These are phyloP conservation scores for Macrolepiota dolichaula DNA, from an alignment of 768 basidiomycete genomes.

Conservation along the genomic window DNA sequence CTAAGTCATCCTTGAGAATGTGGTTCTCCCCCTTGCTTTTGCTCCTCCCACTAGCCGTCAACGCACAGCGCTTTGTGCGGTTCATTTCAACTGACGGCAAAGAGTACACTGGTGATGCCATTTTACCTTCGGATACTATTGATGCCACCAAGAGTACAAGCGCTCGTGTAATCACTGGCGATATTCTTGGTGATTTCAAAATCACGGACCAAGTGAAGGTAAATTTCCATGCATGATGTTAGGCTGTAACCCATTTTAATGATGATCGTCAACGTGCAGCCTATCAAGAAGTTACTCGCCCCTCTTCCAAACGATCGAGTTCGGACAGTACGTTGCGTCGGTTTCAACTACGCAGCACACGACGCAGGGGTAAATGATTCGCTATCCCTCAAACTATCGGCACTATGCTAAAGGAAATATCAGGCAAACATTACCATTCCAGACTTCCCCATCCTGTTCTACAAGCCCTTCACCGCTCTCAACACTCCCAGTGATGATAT, in stretches of 20 bases:
- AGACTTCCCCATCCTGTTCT: slow-evolving; percentile 33
- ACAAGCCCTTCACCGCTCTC: slow-evolving; percentile 32
- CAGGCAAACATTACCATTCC: slow-evolving; percentile 32
- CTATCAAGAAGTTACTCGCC: slow-evolving; percentile 29
- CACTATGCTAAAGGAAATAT: neutral
- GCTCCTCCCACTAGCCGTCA: slow-evolving; percentile 18
- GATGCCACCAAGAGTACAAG: slow-evolving; percentile 31
- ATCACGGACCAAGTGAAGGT: slow-evolving; percentile 35
- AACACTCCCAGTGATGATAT: slow-evolving; percentile 33
- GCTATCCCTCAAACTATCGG: neutral
- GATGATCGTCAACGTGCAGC: slow-evolving; percentile 16
- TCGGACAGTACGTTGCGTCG: slow-evolving; percentile 34
- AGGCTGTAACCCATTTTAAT: neutral
- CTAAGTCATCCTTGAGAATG: slow-evolving; percentile 1
- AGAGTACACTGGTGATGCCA: slow-evolving; percentile 36
- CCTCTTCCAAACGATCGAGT: slow-evolving; percentile 30
- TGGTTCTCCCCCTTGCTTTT: slow-evolving; percentile 11
- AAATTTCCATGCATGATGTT: neutral
- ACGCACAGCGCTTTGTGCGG: slow-evolving; percentile 34
- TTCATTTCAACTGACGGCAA: slow-evolving; percentile 34
- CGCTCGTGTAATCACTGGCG: slow-evolving; percentile 31
- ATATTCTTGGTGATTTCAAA: slow-evolving; percentile 32
- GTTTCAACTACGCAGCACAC: slow-evolving; percentile 33
- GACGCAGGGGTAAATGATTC: slow-evolving; percentile 24
- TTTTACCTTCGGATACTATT: slow-evolving; percentile 24